phyloP scores from a whole-genome alignment of 257 asterid species.

The Avicennia marina region DNA sequence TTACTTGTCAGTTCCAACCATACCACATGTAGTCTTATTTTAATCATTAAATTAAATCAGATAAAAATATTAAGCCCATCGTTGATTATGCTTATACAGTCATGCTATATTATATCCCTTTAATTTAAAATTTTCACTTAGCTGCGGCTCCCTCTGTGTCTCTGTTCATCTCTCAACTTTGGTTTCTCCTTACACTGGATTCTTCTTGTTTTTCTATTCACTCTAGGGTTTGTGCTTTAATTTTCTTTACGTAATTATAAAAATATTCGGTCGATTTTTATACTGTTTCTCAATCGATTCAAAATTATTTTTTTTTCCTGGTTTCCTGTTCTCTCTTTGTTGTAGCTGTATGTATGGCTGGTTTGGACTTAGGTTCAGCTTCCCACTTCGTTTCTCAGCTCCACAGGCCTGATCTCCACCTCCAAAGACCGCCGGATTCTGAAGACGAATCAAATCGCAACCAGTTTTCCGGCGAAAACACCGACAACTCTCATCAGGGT shows the following conservation, averaged over 20 bases:
- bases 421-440: constrained; percentile 37
- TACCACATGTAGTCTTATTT: not conserved
- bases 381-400: constrained; percentile 59
- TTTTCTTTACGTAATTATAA: no score
- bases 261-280: not conserved
- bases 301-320: constrained; percentile 7
- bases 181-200: not conserved
- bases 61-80: constrained; percentile 8
- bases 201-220: not conserved
- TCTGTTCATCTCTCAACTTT: not conserved
- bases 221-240: not conserved
- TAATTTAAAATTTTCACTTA: not conserved
- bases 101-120: constrained; percentile 10
- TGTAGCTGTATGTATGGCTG: constrained; percentile 50
- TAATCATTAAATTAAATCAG: not conserved
- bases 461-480: constrained; percentile 34
- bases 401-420: constrained; percentile 48
- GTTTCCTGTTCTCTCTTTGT: not conserved
- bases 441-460: constrained; percentile 29
- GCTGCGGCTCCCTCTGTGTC: not conserved
- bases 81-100: constrained; percentile 17
- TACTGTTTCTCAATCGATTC: constrained; percentile 14
- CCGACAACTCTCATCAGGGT: constrained; percentile 21
- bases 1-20: not conserved
- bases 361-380: constrained; percentile 71